These are phyloP conservation scores for Allium fistulosum DNA, from an alignment of 106 monocot genomes.

Conservation along the genomic window DNA sequence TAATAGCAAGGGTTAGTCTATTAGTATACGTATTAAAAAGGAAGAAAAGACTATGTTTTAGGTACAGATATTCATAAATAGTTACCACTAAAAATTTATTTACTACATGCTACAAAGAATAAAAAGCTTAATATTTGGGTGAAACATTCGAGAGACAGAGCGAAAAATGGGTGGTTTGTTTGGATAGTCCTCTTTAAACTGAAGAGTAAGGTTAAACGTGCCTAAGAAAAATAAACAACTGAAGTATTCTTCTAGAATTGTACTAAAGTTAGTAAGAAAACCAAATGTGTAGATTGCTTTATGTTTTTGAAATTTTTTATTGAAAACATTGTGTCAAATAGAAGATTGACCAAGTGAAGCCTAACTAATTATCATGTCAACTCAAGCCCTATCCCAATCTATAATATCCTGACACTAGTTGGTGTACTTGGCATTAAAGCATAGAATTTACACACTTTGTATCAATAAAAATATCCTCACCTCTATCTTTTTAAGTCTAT, in stretches of 20 bases:
- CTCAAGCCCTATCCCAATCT: too few species aligned
- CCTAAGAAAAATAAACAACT: slow-evolving; percentile 6
- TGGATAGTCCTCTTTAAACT: slow-evolving; percentile 57
- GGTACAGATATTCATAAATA: neutral
- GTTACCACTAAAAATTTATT: neutral
- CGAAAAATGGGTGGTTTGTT: slow-evolving; percentile 50
- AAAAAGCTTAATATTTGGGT: slow-evolving; percentile 42
- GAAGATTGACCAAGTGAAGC: too few species aligned
- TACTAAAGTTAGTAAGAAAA: too few species aligned
- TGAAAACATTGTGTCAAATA: too few species aligned
- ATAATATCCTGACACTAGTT: too few species aligned
- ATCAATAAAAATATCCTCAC: too few species aligned
- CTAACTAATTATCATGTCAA: too few species aligned
- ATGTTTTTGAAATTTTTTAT: too few species aligned
- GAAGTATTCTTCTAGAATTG: neutral
- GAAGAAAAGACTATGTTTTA: neutral
- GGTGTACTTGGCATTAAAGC: too few species aligned
- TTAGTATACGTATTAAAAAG: neutral
- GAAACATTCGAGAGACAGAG: slow-evolving; percentile 60
- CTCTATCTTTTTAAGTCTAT: too few species aligned
- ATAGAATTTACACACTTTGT: too few species aligned
- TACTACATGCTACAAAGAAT: neutral
- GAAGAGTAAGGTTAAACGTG: slow-evolving; percentile 53
- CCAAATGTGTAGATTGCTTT: neutral
- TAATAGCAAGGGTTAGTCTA: neutral